Base-by-base conservation (phyloP, 2,329 filamentous ascomycete genomes). In the Cercospora sp. region DNA sequence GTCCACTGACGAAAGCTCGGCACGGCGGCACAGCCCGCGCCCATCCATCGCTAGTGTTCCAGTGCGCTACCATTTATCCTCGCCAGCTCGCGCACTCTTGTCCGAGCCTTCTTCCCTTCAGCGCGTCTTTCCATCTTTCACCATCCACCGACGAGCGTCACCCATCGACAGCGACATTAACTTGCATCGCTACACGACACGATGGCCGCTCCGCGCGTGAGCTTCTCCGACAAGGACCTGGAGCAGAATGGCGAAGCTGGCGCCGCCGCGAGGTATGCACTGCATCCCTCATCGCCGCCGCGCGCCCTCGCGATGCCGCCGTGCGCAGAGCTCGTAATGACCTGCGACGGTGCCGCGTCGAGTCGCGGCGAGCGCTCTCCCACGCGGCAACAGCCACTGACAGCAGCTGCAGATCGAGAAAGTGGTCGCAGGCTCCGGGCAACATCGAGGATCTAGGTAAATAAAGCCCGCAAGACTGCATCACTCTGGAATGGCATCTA, bases 401-500 rank as follows among this genome's bases (percentile, higher is more conserved):
- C 72, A 53, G 64, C 51, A 63, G 30, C 51, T 55, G 67, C 67
- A 76, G 75, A 65, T 77, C 77, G 51, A 75, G 78, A 72, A 79
- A 79, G 74, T 79, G 77, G 77, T 79, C 78, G 26, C 77, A 78
- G 67, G 78, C 78, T 33, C 77, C 78, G 60, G 77, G 77, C 74
- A 77, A 78, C 75, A 78, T 79, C 69, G 81, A 83, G 73, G 82
- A 82, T 73, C 73, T 78, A 64, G 76, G 76, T 78, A 75, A 48
- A 55, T 53, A 26, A 30, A 48, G 39, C n/a, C 51, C 13, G 20
- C 33, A 7, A 42, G 31, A 64, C 60, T 33, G 28, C 67, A 59
- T 60, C 53, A 42, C 66, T 59, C 28, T 55, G 42, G 64, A 61
- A 57, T 64, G 67, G 28, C 23, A 36, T 63, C 73, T 76, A 68